These are phyloP conservation scores for Aurinia saxatilis DNA, from an alignment of 345 rosid species.

Conservation along the genomic window DNA sequence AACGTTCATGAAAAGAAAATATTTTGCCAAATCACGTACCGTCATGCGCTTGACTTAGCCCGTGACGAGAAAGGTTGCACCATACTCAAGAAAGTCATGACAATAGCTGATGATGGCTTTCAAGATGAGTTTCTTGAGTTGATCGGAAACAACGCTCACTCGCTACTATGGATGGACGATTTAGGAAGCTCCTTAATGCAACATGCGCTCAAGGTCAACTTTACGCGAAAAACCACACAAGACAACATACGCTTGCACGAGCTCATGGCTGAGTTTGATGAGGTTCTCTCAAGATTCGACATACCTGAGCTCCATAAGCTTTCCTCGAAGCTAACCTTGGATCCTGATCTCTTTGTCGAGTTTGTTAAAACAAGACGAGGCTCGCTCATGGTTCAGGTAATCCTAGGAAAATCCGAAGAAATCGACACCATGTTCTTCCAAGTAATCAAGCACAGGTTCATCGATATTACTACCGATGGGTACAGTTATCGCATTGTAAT, in stretches of 20 bases:
- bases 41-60: too few relatives aligned
- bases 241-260: neutral
- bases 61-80: too few relatives aligned
- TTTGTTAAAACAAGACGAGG: neutral
- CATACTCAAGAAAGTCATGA: too few relatives aligned
- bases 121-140: neutral
- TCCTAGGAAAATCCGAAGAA: neutral
- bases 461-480: neutral
- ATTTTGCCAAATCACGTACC: too few relatives aligned
- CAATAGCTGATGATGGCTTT: neutral
- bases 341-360: neutral
- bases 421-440: neutral
- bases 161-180: neutral
- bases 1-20: too few relatives aligned
- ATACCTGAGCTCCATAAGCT: neutral
- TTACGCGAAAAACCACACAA: neutral
- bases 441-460: neutral
- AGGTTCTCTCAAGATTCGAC: neutral
- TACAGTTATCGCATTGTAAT: neutral
- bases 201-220: neutral
- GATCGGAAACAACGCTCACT: neutral
- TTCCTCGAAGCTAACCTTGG: neutral
- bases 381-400: neutral
- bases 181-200: neutral
- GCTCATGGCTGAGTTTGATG: neutral